These are phyloP conservation scores for Nectriaceae sp. DNA, from an alignment of 2,329 filamentous ascomycete genomes.

Conservation along the genomic window DNA sequence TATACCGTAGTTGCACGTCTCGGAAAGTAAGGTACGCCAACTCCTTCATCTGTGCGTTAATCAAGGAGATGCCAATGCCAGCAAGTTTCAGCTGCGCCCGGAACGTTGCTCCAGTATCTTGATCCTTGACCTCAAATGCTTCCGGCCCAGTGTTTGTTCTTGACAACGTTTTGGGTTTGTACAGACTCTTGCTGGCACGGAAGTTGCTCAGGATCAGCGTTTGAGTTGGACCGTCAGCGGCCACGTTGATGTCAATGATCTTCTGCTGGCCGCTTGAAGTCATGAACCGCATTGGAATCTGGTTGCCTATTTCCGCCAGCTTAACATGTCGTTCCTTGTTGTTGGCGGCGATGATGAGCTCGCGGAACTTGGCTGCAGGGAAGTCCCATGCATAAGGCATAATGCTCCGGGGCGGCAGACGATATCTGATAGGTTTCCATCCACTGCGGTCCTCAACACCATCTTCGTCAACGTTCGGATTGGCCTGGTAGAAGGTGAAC, in stretches of 20 bases:
- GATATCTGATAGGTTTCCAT: constrained; percentile 91
- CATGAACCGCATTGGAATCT: constrained; percentile 89
- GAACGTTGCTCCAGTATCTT: constrained; percentile 86
- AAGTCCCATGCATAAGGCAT: constrained; percentile 99
- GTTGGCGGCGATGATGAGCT: constrained; percentile 69
- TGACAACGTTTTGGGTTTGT: constrained; percentile 60
- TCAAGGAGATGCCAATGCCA: constrained; percentile 87
- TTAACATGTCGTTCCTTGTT: constrained; percentile 81
- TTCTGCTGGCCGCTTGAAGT: constrained; percentile 70
- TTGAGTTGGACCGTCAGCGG: constrained; percentile 92
- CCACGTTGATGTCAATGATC: constrained; percentile 95
- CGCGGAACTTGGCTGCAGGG: constrained; percentile 94
- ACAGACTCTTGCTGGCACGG: constrained; percentile 89
- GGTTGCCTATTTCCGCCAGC: constrained; percentile 92
- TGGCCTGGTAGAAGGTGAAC: constrained; percentile 94
- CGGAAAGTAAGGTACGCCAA: constrained; percentile 91
- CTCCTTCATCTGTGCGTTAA: constrained; percentile 90
- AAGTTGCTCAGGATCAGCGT: constrained; percentile 94
- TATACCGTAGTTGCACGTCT: constrained; percentile 88
- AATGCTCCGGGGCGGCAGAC: constrained; percentile 89
- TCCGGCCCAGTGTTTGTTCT: constrained; percentile 53
- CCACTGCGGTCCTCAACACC: constrained; percentile 80
- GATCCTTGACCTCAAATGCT: constrained; percentile 87
- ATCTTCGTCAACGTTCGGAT: constrained; percentile 91
- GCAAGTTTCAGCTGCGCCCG: constrained; percentile 85